Conservation (phyloP, 352 stramenopile species). For the Aphanomyces astaci region DNA sequence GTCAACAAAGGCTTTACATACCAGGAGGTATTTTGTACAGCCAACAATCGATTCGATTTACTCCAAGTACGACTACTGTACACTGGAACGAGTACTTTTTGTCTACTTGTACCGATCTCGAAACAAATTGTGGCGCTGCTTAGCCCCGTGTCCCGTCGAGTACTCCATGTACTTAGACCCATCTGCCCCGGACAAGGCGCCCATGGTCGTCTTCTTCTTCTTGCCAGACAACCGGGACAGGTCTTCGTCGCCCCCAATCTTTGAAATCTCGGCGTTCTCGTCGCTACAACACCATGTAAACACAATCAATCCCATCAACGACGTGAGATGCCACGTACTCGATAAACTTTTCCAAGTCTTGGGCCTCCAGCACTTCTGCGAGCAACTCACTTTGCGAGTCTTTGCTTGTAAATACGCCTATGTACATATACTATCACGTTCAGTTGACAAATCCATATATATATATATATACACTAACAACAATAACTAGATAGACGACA, state of each 20-base stretch:
- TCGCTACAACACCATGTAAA: constrained; percentile 29
- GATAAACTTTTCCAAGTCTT: constrained; percentile 64
- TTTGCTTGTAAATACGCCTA: constrained; percentile 66
- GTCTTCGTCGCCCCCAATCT: constrained; percentile 69
- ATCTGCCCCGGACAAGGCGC: constrained; percentile 66
- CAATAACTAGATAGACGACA: too few species aligned
- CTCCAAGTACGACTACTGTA: too few species aligned
- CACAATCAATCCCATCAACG: not conserved
- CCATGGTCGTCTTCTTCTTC: constrained; percentile 73
- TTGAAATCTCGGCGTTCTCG: constrained; percentile 54
- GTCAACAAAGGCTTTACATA: too few species aligned
- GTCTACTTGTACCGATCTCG: constrained; percentile 56
- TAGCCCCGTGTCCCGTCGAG: constrained; percentile 67
- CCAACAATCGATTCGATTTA: not conserved
- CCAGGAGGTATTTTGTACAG: too few species aligned
- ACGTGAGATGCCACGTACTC: constrained; percentile 25
- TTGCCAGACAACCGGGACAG: constrained; percentile 66
- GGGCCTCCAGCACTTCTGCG: constrained; percentile 67
- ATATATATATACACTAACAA: too few species aligned
- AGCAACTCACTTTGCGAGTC: constrained; percentile 66
- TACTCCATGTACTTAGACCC: constrained; percentile 84
- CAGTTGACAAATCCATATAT: not conserved
- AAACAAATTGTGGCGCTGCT: constrained; percentile 82
- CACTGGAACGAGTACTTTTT: not conserved
- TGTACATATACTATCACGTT: not conserved